Evolutionary conservation across 2,329 filamentous ascomycete genomes (phyloP).

Genomic region (Clarireedia monteithiana): DNA sequence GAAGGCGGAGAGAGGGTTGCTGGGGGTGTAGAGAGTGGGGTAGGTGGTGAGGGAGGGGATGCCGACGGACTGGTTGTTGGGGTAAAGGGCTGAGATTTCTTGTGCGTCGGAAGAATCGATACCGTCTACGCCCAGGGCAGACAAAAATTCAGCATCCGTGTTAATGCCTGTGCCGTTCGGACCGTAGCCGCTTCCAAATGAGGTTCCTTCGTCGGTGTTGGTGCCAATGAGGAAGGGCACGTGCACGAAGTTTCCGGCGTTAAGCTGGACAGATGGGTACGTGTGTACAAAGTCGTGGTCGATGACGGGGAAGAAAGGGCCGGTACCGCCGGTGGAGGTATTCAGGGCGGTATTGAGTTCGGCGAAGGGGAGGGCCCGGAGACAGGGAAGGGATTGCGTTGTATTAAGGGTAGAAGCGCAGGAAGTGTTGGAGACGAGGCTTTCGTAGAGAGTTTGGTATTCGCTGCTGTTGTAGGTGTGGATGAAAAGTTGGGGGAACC

Average conservation of each 20-base stretch:
- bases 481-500: slow-evolving; percentile 3
- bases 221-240: slow-evolving; percentile 38
- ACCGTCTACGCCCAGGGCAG: neutral
- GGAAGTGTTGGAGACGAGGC: slow-evolving; percentile 29
- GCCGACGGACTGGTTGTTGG: slow-evolving; percentile 40
- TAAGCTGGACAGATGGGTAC: slow-evolving; percentile 45
- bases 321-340: slow-evolving; percentile 29
- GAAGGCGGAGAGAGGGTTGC: slow-evolving; percentile 13
- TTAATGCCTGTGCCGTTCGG: slow-evolving; percentile 13
- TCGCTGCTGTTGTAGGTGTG: slow-evolving; percentile 13
- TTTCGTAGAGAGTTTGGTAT: slow-evolving; percentile 27
- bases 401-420: slow-evolving; percentile 29
- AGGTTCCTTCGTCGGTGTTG: slow-evolving; percentile 31
- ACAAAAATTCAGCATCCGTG: slow-evolving; percentile 22
- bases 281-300: slow-evolving; percentile 35
- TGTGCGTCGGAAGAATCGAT: neutral
- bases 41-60: slow-evolving; percentile 33
- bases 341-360: slow-evolving; percentile 25
- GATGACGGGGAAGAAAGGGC: slow-evolving; percentile 27
- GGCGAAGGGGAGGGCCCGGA: slow-evolving; percentile 24
- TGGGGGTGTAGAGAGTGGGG: slow-evolving; percentile 18
- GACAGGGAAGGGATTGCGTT: slow-evolving; percentile 20
- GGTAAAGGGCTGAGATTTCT: slow-evolving; percentile 39
- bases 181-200: slow-evolving; percentile 32
- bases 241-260: slow-evolving; percentile 30